Percentiles rank a stretch among this genome's conserved stretches.
phyloP scores from a whole-genome alignment of 225 moss, liverwort and hornwort genomes.

The Sphagnum contortum region DNA sequence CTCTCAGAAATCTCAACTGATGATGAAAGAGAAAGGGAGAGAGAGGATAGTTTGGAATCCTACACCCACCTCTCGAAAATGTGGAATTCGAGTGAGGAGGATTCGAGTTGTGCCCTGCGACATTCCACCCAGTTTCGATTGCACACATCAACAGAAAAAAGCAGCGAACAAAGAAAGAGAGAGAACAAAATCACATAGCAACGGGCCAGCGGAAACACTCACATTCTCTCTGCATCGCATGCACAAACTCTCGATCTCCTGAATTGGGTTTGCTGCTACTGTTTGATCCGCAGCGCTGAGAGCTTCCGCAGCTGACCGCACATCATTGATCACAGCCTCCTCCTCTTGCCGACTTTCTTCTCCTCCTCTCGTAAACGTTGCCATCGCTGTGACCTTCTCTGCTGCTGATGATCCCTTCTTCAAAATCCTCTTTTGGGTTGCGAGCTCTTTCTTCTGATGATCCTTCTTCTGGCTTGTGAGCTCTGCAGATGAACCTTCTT shows the following conservation, averaged over 20 bases:
- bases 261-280: slow-evolving; percentile 6
- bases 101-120: slow-evolving; percentile 62
- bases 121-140: not conserved
- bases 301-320: slow-evolving; percentile 38
- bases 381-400: slow-evolving; percentile 8
- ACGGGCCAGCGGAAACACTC: not conserved
- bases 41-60: too few relatives aligned
- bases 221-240: slow-evolving; percentile 52
- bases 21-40: too few relatives aligned
- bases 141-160: not conserved
- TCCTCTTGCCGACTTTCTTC: not conserved
- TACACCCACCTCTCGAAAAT: slow-evolving; percentile 62
- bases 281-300: slow-evolving; percentile 21
- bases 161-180: not conserved
- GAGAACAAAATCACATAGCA: not conserved
- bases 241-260: slow-evolving; percentile 43
- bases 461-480: too few relatives aligned
- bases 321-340: slow-evolving; percentile 25
- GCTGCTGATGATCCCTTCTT: too few relatives aligned
- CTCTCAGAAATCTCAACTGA: too few relatives aligned
- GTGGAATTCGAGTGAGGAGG: slow-evolving; percentile 65
- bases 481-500: too few relatives aligned
- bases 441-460: too few relatives aligned
- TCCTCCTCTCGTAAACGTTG: slow-evolving; percentile 2
- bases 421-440: too few relatives aligned